Base-by-base conservation (phyloP, 345 rosid genomes). In the Psidium guajava region DNA sequence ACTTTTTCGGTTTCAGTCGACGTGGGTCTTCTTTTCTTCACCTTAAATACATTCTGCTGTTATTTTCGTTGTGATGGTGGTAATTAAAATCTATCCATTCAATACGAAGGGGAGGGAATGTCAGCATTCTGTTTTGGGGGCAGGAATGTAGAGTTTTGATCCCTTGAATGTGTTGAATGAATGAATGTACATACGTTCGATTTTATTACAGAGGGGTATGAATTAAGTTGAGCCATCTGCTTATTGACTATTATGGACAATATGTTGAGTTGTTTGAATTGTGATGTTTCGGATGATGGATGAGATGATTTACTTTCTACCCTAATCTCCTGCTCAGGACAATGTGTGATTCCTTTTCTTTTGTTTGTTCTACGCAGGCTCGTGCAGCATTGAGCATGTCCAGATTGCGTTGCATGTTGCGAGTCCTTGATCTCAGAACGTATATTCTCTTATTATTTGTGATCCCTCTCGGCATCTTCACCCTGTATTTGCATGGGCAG, bases 401-500 rank as follows among this genome's bases (percentile, higher is more conserved):
- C 6, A 91, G 97, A 85, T 80, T 93, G 52, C 89, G 90, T 83
- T 94, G 95, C 64, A 85, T 93, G 82, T 73, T 94, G 86, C 91
- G 93, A 24, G 92, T 93, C 32, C 85, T 89, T 75, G 94, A 94
- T 87, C 83, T 94, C 81, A 92, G 81, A 91, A 82, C 89, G 8
- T 82, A 36, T 47, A 24, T 92, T 40, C 61, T 91, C 40, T 13
- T 91, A 53, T 85, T 93, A n/a, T 81, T 91, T n/a, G 85, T 84
- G 81, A 40, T 91, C 83, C 97, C 97, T 4, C 14, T 93, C 28
- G 86, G 88, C 83, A 50, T 92, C 75, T 86, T 92, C 82, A 89
- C 92, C 18, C 8, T 92, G 61, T 93, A 91, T 88, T 82, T 94
- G 85, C 95, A 93, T 27, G 95, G 96, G 51, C 96, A 92, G 88